Evolutionary conservation across 2,329 filamentous ascomycete genomes (phyloP).

Genomic region (Orbilia quercus): DNA sequence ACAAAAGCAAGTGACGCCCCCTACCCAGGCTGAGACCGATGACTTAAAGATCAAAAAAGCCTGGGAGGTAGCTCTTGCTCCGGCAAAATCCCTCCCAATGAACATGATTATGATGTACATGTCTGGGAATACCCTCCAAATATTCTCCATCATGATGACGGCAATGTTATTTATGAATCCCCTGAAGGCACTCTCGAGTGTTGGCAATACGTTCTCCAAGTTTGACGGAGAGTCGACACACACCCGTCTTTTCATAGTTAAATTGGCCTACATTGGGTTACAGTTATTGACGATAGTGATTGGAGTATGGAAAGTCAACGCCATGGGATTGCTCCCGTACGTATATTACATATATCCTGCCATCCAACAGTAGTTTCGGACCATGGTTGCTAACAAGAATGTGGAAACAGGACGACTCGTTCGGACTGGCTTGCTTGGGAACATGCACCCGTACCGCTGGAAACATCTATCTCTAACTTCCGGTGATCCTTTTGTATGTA

Average conservation of each 20-base stretch:
- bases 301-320: conserved; percentile 96
- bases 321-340: conserved; percentile 92
- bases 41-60: conserved; percentile 97
- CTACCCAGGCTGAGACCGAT: conserved; percentile 87
- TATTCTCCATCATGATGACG: conserved; percentile 99
- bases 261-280: conserved; percentile 86
- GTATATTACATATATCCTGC: conserved; percentile 64
- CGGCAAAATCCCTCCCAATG: conserved; percentile 95
- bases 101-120: conserved; percentile 99
- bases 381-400: not conserved
- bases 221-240: conserved; percentile 85
- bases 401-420: conserved; percentile 78
- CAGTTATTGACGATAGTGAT: conserved; percentile 84
- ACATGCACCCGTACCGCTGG: conserved; percentile 63
- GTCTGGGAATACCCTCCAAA: conserved; percentile 97
- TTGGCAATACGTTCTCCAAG: conserved; percentile 87
- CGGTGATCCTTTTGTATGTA: conserved; percentile 33
- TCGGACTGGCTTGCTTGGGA: conserved; percentile 99
- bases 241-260: conserved; percentile 79
- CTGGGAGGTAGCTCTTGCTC: conserved; percentile 94
- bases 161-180: conserved; percentile 99
- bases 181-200: conserved; percentile 81
- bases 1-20: conserved; percentile 70
- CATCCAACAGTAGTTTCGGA: not conserved
- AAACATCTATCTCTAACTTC: conserved; percentile 56